phyloP scores from a whole-genome alignment of 805 yeast species.

The Candida chauliodis region DNA sequence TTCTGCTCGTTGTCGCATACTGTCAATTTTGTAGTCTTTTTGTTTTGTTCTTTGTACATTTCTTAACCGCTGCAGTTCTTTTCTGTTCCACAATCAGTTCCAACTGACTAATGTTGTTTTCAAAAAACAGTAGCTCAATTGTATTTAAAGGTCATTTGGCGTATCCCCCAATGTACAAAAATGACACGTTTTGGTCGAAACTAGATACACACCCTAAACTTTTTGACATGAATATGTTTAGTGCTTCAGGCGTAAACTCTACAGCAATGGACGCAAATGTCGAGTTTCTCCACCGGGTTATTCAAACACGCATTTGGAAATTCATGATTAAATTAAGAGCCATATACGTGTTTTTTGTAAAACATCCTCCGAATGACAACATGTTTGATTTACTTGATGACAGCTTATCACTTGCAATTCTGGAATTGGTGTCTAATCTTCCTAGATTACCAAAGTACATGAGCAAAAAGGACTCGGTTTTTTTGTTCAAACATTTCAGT shows the following conservation, averaged over 20 bases:
- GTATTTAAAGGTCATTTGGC: neutral
- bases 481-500: neutral
- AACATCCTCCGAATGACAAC: neutral
- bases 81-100: too few species aligned
- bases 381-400: neutral
- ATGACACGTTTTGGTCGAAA: conserved; percentile 1
- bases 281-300: neutral
- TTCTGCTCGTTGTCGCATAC: too few species aligned
- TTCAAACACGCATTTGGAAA: neutral
- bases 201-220: neutral
- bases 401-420: neutral
- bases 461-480: neutral
- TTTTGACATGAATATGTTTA: neutral
- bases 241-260: neutral
- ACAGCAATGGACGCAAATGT: neutral
- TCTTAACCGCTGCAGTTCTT: too few species aligned
- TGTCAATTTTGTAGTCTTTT: too few species aligned
- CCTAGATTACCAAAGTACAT: neutral
- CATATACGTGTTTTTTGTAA: neutral
- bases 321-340: neutral
- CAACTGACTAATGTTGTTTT: neutral
- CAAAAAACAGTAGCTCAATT: neutral
- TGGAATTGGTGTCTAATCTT: neutral
- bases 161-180: neutral
- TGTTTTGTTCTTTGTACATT: too few species aligned